These are phyloP conservation scores for Aspergillus ochraceus DNA, from an alignment of 2,329 filamentous ascomycete species.

Conservation along the genomic window DNA sequence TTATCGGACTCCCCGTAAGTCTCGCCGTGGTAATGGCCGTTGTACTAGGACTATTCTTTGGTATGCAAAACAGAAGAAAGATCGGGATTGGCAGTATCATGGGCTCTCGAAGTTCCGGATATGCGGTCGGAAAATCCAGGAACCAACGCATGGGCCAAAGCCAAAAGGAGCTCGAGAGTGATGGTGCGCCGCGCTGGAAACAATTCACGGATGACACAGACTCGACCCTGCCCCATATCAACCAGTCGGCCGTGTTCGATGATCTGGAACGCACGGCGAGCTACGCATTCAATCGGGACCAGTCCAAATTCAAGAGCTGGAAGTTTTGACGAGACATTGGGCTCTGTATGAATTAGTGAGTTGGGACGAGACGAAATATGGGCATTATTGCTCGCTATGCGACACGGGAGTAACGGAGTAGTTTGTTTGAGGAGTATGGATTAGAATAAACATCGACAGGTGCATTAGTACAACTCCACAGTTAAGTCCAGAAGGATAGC, in stretches of 20 bases:
- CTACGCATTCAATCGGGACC: constrained; percentile 38
- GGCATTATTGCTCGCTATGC: neutral
- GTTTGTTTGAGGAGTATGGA: neutral
- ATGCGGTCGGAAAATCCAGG: constrained; percentile 37
- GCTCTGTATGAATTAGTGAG: neutral
- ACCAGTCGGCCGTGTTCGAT: constrained; percentile 29
- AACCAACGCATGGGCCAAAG: constrained; percentile 34
- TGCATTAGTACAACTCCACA: neutral
- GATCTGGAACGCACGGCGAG: constrained; percentile 29
- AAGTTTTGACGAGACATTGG: constrained; percentile 12
- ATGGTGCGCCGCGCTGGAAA: constrained; percentile 28
- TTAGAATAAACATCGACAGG: neutral
- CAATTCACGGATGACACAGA: constrained; percentile 25
- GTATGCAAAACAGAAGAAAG: constrained; percentile 42
- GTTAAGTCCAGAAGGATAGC: neutral
- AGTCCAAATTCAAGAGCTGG: constrained; percentile 40
- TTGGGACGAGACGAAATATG: neutral
- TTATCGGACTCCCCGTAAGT: constrained; percentile 43
- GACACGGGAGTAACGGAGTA: neutral
- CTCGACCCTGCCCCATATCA: constrained; percentile 16
- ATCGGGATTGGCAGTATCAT: constrained; percentile 39
- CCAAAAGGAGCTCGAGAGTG: constrained; percentile 27
- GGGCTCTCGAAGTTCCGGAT: constrained; percentile 36
- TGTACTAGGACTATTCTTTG: constrained; percentile 38
- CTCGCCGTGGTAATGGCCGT: constrained; percentile 39